phyloP scores from a whole-genome alignment of 2,329 filamentous ascomycete species.

The Penicillium crustosum region DNA sequence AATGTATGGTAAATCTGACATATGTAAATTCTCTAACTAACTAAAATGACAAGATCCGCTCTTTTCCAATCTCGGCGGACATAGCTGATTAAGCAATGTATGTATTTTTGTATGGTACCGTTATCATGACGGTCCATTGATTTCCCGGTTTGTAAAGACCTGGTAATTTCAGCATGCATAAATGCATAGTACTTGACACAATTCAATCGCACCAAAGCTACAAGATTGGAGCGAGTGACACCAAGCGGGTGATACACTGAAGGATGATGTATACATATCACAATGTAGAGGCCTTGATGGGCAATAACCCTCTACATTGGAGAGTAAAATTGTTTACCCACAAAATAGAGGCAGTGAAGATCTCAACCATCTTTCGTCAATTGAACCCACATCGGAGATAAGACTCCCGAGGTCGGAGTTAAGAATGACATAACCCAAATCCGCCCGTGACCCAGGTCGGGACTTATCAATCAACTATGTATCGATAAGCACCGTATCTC shows the following conservation, averaged over 20 bases:
- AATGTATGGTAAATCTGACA: too few relatives aligned
- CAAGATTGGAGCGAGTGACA: neutral
- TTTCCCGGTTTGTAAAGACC: too few relatives aligned
- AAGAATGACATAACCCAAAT: slow-evolving; percentile 6
- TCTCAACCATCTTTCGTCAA: neutral
- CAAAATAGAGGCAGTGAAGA: too few relatives aligned
- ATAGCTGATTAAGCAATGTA: too few relatives aligned
- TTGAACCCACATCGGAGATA: neutral
- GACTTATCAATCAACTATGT: slow-evolving; percentile 5
- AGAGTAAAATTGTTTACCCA: neutral
- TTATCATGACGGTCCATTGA: too few relatives aligned
- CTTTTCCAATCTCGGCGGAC: too few relatives aligned
- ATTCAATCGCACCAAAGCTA: neutral
- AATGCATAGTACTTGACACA: too few relatives aligned
- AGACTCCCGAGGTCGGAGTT: neutral
- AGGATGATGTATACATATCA: neutral
- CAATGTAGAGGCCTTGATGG: neutral
- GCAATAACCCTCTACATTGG: neutral
- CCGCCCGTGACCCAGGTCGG: neutral
- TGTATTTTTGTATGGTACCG: too few relatives aligned
- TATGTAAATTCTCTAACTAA: too few relatives aligned
- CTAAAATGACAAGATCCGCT: too few relatives aligned
- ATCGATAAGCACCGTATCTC: slow-evolving; percentile 10
- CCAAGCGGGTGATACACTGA: neutral
- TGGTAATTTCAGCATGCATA: too few relatives aligned